Base-by-base conservation (phyloP, 148 eudicot species). In the Mesembryanthemum crystallinum region DNA sequence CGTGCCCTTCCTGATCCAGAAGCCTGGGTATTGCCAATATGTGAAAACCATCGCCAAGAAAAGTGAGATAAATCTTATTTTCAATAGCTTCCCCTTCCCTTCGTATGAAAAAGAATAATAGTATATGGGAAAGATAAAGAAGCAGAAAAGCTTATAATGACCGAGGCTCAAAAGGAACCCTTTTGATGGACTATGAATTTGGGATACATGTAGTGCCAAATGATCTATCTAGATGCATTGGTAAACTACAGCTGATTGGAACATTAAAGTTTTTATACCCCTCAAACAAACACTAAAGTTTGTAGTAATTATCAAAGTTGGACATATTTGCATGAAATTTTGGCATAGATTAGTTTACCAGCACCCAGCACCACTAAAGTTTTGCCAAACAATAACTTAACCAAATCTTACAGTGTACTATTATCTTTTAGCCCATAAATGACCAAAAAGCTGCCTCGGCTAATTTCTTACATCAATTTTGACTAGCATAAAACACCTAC, bases 1-100 rank as follows among this genome's bases (percentile, higher is more conserved):
- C 91, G 82, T 28, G 89, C 93, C 89, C 97, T 85, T 49, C 91
- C 96, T 51, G 98, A 81, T 62, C 92, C 98, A 55, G 96, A 73
- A 66, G 85, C 83, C 82, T 85, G 90, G 75, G 85, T 89, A 89
- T 83, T 35, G 89, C 87, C 70, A 43, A 63, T 54, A 33, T 39
- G 73, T 76, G 67, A 9, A 25, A 64, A 63, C 28, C 23, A 80
- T 0, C 43, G 20, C 23, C 62, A 4, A 1, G 11, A 61, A 30
- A 32, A 45, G 21, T 33, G 23, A 3, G 21, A 28, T 27, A 28
- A 49, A 42, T 62, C 28, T 66, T 63, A 27, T 29, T 13, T 6
- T 55, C 9, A 11, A 71, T 29, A 51, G 33, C 29, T 39, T 67
- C 18, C 55, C 55, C 18, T 67, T 2, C 33, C 47, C 12, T n/a